phyloP scores from a whole-genome alignment of 2,329 filamentous ascomycete species.

The Polytolypa hystricis region DNA sequence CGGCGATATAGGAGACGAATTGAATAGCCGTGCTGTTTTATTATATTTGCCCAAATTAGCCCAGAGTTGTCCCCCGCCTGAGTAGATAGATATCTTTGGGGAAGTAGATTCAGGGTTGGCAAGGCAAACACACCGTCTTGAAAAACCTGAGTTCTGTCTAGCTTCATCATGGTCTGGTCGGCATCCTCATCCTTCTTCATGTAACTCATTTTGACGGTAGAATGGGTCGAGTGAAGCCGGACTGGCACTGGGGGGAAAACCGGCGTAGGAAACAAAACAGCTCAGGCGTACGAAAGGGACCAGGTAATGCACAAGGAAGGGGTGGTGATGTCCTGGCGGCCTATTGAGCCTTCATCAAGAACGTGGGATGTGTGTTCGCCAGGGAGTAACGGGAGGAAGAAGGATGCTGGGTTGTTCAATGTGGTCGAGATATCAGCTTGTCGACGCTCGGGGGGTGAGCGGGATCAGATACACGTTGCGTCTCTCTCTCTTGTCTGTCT shows the following conservation, averaged over 20 bases:
- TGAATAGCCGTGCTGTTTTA: conserved; percentile 84
- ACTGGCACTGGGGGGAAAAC: too few species aligned
- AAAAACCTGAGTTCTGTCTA: conserved; percentile 95
- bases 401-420: too few species aligned
- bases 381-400: too few species aligned
- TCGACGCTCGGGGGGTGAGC: neutral
- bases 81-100: conserved; percentile 15
- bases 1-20: conserved; percentile 90
- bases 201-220: conserved; percentile 62
- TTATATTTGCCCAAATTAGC: too few species aligned
- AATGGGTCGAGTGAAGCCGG: conserved; percentile 12
- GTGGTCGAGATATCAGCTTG: neutral
- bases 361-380: too few species aligned
- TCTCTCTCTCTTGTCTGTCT: too few species aligned
- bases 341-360: conserved; percentile 25
- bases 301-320: too few species aligned
- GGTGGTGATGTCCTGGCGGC: too few species aligned
- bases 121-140: conserved; percentile 84
- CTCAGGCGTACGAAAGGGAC: too few species aligned
- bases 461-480: conserved; percentile 13
- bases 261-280: too few species aligned
- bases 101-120: too few species aligned
- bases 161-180: conserved; percentile 85
- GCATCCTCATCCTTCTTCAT: conserved; percentile 99
- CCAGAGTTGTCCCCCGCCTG: conserved; percentile 28